These are phyloP conservation scores for Paramecium pentaurelia DNA, from an alignment of 73 alveolate species.

Conservation along the genomic window DNA sequence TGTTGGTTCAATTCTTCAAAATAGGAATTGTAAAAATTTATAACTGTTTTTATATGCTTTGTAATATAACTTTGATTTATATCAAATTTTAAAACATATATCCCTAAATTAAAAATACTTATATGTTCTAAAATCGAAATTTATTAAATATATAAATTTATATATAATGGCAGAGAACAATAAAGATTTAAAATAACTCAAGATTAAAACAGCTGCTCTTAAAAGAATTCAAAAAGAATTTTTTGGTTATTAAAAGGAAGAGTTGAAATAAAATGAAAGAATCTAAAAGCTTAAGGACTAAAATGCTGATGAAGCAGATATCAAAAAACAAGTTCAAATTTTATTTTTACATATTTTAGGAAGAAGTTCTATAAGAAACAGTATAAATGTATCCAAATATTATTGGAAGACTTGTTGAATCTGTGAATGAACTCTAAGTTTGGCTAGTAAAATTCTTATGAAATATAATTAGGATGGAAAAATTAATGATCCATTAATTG, in stretches of 20 bases:
- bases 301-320: conserved; percentile 41
- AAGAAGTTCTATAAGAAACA: conserved; percentile 46
- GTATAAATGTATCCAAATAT: conserved; percentile 36
- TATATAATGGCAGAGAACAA: conserved; percentile 38
- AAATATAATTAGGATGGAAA: conserved; percentile 2
- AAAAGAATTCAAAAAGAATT: conserved; percentile 38
- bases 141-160: not conserved
- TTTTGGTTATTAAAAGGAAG: conserved; percentile 35
- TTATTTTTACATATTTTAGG: not conserved
- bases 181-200: conserved; percentile 17
- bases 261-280: conserved; percentile 25
- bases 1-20: not conserved
- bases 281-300: not conserved
- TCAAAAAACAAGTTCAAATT: conserved; percentile 20
- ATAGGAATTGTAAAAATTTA: not conserved
- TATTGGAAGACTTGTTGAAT: conserved; percentile 27
- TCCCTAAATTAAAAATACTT: not conserved
- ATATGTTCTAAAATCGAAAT: not conserved
- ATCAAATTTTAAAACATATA: not conserved
- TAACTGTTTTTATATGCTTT: not conserved
- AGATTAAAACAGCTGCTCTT: conserved; percentile 29
- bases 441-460: not conserved
- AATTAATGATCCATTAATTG: not conserved
- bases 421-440: conserved; percentile 4
- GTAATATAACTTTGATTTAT: not conserved